Evolutionary conservation across 306 rosid species (phyloP), one percentile per base, ranked within the genome.

Genomic region (Lathyrus tuberosus): DNA sequence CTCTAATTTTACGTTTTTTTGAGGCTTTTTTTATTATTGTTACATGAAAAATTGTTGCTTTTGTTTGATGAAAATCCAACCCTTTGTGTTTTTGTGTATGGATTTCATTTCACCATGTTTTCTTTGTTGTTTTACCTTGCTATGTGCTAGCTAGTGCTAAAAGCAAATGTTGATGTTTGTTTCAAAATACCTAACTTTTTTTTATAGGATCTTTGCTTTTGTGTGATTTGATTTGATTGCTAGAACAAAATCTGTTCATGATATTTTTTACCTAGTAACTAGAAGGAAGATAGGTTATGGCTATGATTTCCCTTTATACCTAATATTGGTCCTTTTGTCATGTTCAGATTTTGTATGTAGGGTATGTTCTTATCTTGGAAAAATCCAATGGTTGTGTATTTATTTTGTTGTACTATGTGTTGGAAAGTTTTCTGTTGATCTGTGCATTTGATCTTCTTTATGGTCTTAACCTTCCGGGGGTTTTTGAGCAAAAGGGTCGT

Each of bases 71-170:
- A 26, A 31, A 74, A 40, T 69, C 22, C 42, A 6, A n/a, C 10
- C 59, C 49, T 46, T 16, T 33, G 41, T 51, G 57, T 16, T 38
- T 28, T 62, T 69, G 14, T 62, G 67, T 11, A 8, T 61, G 78
- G 17, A 51, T 51, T 61, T 61, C 43, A 51, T 42, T 61, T 61
- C 43, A 42, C 43, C 33, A 6, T 37, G 47, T 26, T 37, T 65
- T 72, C 35, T 72, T 40, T 24, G 43, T 56, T 44, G 48, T 44
- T 61, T 62, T 67, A 33, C 60, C 49, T 20, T 79, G 65, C 16
- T 35, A 16, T 63, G 30, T 69, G 77, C 65, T 15, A 17, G 35
- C 65, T 15, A 17, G 35, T 73, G 79, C 65, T 15, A 8, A 40
- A 60, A 47, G 72, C 68, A 18, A 30, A 46, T 41, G 8, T 18